phyloP scores from a whole-genome alignment of 2,329 filamentous ascomycete species.

The Ascochyta koolunga region DNA sequence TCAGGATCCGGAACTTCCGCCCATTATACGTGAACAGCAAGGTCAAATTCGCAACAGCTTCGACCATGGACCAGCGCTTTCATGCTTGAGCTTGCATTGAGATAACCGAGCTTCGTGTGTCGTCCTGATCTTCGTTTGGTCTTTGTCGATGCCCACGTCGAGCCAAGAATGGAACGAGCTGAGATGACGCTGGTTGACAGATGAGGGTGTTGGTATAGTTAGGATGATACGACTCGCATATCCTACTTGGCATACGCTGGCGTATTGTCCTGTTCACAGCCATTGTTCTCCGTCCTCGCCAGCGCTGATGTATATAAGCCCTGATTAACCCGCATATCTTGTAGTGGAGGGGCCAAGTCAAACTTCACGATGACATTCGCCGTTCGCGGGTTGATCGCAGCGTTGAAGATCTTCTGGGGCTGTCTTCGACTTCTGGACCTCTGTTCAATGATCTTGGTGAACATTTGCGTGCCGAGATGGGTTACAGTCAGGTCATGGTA shows the following conservation, averaged over 20 bases:
- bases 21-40: background rate
- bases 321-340: too few relatives aligned
- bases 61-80: background rate
- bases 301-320: too few relatives aligned
- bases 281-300: background rate
- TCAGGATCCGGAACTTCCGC: constrained; percentile 1
- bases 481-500: background rate
- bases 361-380: background rate
- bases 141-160: background rate
- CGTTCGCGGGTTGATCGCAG: background rate
- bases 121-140: background rate
- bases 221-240: background rate
- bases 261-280: background rate
- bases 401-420: background rate
- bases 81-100: background rate
- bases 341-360: too few relatives aligned
- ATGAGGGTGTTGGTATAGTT: background rate
- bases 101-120: background rate
- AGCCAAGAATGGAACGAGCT: background rate
- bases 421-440: background rate
- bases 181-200: background rate
- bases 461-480: background rate
- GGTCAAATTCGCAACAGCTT: background rate
- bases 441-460: background rate
- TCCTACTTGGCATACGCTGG: background rate